phyloP scores from a whole-genome alignment of 2,329 filamentous ascomycete genomes.

The Nannizziopsis barbatae region DNA sequence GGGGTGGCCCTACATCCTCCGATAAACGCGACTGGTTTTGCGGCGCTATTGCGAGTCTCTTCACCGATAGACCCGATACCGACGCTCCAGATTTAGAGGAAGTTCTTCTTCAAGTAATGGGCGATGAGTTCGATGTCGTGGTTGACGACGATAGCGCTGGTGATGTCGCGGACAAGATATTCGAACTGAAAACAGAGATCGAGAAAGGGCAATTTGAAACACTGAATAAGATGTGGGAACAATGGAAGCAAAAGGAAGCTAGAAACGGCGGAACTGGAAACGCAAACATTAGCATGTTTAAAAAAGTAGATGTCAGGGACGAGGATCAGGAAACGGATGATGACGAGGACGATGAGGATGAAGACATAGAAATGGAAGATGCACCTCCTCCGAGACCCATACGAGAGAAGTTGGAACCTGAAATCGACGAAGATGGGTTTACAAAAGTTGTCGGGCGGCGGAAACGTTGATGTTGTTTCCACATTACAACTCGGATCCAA shows the following conservation, averaged over 20 bases:
- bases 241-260: slow-evolving; percentile 26
- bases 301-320: slow-evolving; percentile 33
- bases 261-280: slow-evolving; percentile 43
- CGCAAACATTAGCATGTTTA: slow-evolving; percentile 21
- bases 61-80: slow-evolving; percentile 50
- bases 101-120: slow-evolving; percentile 78
- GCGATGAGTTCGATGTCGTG: slow-evolving; percentile 88
- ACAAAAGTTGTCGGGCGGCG: slow-evolving; percentile 62
- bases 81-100: slow-evolving; percentile 73
- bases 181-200: slow-evolving; percentile 55
- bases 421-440: slow-evolving; percentile 73
- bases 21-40: slow-evolving; percentile 97
- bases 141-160: slow-evolving; percentile 80
- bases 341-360: slow-evolving; percentile 46
- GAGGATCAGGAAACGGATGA: slow-evolving; percentile 48
- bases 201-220: slow-evolving; percentile 54
- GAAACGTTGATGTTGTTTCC: slow-evolving; percentile 34
- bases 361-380: slow-evolving; percentile 50
- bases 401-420: slow-evolving; percentile 55
- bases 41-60: slow-evolving; percentile 71
- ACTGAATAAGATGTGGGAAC: slow-evolving; percentile 50
- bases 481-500: neutral
- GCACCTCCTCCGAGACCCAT: slow-evolving; percentile 41
- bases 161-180: slow-evolving; percentile 60
- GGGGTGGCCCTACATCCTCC: slow-evolving; percentile 69